Base-by-base conservation (phyloP, 2,329 filamentous ascomycete genomes). In the Fusarium sp. region DNA sequence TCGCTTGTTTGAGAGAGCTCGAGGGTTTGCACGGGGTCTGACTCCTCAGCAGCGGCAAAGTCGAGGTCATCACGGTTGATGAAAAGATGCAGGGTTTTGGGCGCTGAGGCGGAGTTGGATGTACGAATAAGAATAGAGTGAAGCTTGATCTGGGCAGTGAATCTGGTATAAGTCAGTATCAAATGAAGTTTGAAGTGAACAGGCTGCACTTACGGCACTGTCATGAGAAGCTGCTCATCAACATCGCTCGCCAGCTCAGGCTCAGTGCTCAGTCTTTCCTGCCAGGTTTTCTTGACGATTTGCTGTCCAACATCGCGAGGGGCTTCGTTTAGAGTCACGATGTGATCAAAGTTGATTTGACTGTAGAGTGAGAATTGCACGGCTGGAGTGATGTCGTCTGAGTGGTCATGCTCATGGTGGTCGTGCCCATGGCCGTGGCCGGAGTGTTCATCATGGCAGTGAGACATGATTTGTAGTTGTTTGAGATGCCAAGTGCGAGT, bases 181-280 rank as follows among this genome's bases (percentile, higher is more conserved):
- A 32, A 12, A 51, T 2, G 22, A 12, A 2, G 4, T 32, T 30
- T 5, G 13, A 40, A 5, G 34, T 7, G n/a, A 9, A n/a, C 18
- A 13, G 7, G 1, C 7, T 57, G 9, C 2, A 85, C 92, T 73
- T 82, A 97, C 92, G 96, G 96, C 40, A 98, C 87, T 69, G 91
- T 91, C 86, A 99, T 93, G 59, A 99, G 83, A n/a, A 99, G 81
- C 83, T 99, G 94, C 83, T 97, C 94, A 78, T 98, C 96, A 0
- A 91, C 90, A 78, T 97, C 93, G 77, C 94, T 97, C 75, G 87
- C 88, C 30, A 99, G 86, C 81, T 97, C 92, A 0, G 94, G 93
- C 74, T 89, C 83, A 5, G 86, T 79, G 18, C 88, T 80, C 65
- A 98, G 80, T 58, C 96, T 86, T 81, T 98, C 91, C 8, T 88